Base-by-base conservation (phyloP, 805 yeast species). In the Kluyveromyces lactis region DNA sequence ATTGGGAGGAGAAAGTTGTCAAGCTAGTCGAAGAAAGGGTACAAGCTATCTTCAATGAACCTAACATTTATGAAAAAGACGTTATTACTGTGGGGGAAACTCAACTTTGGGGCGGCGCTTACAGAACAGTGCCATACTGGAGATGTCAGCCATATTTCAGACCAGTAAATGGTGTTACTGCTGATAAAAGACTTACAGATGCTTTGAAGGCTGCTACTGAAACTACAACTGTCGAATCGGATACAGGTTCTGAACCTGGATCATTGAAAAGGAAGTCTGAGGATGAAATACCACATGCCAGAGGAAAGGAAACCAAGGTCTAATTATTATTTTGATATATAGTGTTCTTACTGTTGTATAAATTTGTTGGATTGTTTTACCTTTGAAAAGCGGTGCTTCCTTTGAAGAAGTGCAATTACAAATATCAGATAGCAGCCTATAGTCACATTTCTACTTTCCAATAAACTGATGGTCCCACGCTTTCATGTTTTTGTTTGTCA, bases 61-160 rank as follows among this genome's bases (percentile, higher is more conserved):
- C 66, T 1, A 68, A 77, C 40, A 77, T 77, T n/a, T 67, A 62
- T 3, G 72, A 70, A 37, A 44, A 70, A 15, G 96, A 86, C 52
- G 60, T 53, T 3, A 69, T 82, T 1, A 64, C 62, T 0, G 66
- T 62, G 6, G 86, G 87, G 0, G 75, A 72, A 5, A 50, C 54
- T 27, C 77, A 77, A 49, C 54, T 62, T 18, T 82, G 94, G 89
- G 95, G 95, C 35, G 95, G 95, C 1, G 51, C 69, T 11, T 90
- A 92, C 58, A 77, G 78, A 57, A 73, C 71, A 4, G 76, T 90
- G 12, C 97, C 98, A 1, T 87, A 82, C 58, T 90, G 97, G 97
- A 73, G 97, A 52, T 79, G 95, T 48, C 98, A 90, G 63, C 98
- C 98, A 2, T 83, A 85, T 57, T 90, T 90, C 69, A 72, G 98